Percentiles rank a stretch among this genome's conserved stretches.
These are phyloP conservation scores for Neurospora sp. DNA, from an alignment of 495 filamentous ascomycete genomes.

Conservation along the genomic window DNA sequence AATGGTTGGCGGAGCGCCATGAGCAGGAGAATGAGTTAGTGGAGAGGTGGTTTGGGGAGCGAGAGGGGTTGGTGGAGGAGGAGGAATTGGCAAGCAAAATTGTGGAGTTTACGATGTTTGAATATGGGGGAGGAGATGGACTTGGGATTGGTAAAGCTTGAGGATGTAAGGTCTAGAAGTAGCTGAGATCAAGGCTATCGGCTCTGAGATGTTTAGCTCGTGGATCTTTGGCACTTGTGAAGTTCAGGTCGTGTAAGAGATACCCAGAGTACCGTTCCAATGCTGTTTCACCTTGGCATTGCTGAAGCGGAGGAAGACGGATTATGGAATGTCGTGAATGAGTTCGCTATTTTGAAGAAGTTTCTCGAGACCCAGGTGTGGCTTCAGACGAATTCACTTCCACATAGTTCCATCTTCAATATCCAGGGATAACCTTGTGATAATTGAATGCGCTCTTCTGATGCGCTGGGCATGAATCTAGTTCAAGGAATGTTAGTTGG, in stretches of 20 bases:
- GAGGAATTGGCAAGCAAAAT: neutral
- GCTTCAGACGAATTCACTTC: neutral
- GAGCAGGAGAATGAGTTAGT: neutral
- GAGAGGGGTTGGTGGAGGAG: neutral
- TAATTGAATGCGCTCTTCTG: neutral
- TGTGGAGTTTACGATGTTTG: neutral
- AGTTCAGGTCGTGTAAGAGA: neutral
- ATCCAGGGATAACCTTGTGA: neutral
- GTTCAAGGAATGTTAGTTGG: neutral
- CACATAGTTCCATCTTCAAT: neutral
- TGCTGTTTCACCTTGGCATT: neutral
- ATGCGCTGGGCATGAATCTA: neutral
- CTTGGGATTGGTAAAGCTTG: neutral
- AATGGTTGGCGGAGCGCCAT: neutral
- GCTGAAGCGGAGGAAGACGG: neutral
- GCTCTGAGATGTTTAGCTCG: neutral
- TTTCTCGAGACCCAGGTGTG: neutral
- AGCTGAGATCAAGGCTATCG: neutral
- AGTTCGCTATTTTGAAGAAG: neutral
- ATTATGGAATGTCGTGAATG: neutral
- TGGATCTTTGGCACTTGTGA: neutral
- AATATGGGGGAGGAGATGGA: neutral
- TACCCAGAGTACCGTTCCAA: neutral
- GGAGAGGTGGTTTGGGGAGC: neutral
- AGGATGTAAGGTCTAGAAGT: neutral